Conservation (phyloP, 1,284 basidiomycete genomes). For the Ganoderma resinaceum region DNA sequence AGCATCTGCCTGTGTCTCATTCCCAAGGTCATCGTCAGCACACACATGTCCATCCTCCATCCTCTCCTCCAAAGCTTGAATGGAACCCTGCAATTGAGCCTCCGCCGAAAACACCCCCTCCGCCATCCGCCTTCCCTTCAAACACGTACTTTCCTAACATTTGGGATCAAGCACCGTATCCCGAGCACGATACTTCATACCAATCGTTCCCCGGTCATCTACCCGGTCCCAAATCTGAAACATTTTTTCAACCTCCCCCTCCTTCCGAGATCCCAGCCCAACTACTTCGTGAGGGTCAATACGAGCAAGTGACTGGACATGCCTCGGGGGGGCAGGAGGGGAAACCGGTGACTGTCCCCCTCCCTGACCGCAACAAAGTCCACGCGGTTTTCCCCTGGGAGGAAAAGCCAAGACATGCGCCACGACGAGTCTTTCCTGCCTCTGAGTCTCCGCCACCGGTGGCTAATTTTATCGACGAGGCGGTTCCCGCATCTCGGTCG, state of each 20-base stretch:
- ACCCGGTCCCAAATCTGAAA: slow-evolving; percentile 44
- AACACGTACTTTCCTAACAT: slow-evolving; percentile 78
- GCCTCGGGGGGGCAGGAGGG: slow-evolving; percentile 15
- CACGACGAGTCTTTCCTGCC: slow-evolving; percentile 81
- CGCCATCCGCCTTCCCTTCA: slow-evolving; percentile 61
- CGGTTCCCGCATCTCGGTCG: slow-evolving; percentile 12
- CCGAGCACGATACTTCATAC: slow-evolving; percentile 45
- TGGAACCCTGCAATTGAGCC: slow-evolving; percentile 79
- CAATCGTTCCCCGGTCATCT: slow-evolving; percentile 35
- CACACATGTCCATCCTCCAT: slow-evolving; percentile 44
- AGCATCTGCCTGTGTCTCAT: slow-evolving; percentile 1
- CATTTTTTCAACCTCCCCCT: slow-evolving; percentile 69
- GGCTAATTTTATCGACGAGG: slow-evolving; percentile 50
- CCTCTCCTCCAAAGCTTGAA: slow-evolving; percentile 67
- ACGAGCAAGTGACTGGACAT: slow-evolving; percentile 64
- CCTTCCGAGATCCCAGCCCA: slow-evolving; percentile 64
- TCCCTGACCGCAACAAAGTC: slow-evolving; percentile 78
- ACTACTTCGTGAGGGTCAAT: slow-evolving; percentile 65
- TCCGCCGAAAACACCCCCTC: slow-evolving; percentile 66
- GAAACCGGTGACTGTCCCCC: slow-evolving; percentile 41
- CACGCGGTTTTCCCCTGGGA: slow-evolving; percentile 96
- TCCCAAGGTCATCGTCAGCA: slow-evolving; percentile 30
- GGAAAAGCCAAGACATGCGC: slow-evolving; percentile 64
- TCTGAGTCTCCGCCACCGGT: slow-evolving; percentile 65
- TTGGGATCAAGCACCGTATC: slow-evolving; percentile 66